phyloP scores from a whole-genome alignment of 1,139 yeast species.

The Oligophagozyma castellii region DNA sequence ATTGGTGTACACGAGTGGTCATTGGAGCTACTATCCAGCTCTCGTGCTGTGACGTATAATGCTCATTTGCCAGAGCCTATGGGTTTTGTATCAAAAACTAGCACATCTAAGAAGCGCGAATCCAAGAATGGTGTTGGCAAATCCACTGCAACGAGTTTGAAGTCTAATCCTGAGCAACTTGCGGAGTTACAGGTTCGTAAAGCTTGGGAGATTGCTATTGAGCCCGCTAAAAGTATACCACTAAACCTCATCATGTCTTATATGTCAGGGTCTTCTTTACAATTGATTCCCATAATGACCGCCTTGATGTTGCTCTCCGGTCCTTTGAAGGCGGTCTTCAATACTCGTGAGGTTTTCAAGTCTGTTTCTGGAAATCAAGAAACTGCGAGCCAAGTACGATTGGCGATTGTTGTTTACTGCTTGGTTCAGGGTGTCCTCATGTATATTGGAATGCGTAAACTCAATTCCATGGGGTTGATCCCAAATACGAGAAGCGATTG shows the following conservation, averaged over 20 bases:
- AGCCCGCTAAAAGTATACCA: slow-evolving; percentile 77
- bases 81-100: too few relatives aligned
- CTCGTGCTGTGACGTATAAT: too few relatives aligned
- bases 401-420: slow-evolving; percentile 37
- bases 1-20: too few relatives aligned
- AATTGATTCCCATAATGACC: slow-evolving; percentile 84
- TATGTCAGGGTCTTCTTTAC: slow-evolving; percentile 86
- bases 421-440: slow-evolving; percentile 52
- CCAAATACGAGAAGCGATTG: slow-evolving; percentile 85
- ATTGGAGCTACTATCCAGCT: too few relatives aligned
- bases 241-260: slow-evolving; percentile 85
- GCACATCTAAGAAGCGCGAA: too few relatives aligned
- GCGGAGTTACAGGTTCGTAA: slow-evolving; percentile 40
- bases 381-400: slow-evolving; percentile 31
- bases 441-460: slow-evolving; percentile 71
- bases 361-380: slow-evolving; percentile 26
- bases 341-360: slow-evolving; percentile 35
- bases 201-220: slow-evolving; percentile 79
- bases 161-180: too few relatives aligned
- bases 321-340: slow-evolving; percentile 60
- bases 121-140: slow-evolving; percentile 6
- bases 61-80: too few relatives aligned
- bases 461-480: slow-evolving; percentile 77
- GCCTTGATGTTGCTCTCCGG: slow-evolving; percentile 70
- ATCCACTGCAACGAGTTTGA: slow-evolving; percentile 4